Conservation (phyloP, 805 yeast genomes). For the Barnettozyma sp. region DNA sequence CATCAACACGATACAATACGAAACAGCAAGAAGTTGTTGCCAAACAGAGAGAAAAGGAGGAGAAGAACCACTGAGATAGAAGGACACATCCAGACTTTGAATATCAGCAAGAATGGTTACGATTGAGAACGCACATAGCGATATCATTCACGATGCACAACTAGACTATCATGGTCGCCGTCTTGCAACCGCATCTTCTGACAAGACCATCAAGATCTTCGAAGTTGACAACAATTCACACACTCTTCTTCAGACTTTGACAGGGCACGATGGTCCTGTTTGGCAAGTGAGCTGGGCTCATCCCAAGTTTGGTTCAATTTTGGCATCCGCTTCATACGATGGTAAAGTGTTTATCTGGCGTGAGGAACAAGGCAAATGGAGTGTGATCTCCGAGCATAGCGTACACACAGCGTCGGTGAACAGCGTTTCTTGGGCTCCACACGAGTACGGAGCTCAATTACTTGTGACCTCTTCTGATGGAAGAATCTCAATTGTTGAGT, state of each 20-base stretch:
- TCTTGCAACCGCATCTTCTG: constrained; percentile 93
- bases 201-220: constrained; percentile 89
- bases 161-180: constrained; percentile 95
- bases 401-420: constrained; percentile 93
- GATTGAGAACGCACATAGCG: constrained; percentile 86
- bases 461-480: constrained; percentile 94
- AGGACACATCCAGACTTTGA: not conserved
- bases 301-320: constrained; percentile 91
- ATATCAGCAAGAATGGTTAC: constrained; percentile 48
- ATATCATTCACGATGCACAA: constrained; percentile 92
- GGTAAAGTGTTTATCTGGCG: constrained; percentile 94
- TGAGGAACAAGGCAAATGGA: constrained; percentile 86
- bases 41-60: not conserved
- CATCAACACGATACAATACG: no score
- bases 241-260: constrained; percentile 73
- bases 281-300: constrained; percentile 99
- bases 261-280: constrained; percentile 96
- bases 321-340: constrained; percentile 93
- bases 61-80: not conserved
- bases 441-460: constrained; percentile 88
- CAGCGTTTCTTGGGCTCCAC: constrained; percentile 95
- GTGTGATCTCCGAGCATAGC: constrained; percentile 76
- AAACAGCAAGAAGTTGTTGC: no score
- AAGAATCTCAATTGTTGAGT: constrained; percentile 81
- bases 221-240: constrained; percentile 84